Conservation (phyloP, 768 basidiomycete genomes). For the Chalciporus pseudorubinellus region DNA sequence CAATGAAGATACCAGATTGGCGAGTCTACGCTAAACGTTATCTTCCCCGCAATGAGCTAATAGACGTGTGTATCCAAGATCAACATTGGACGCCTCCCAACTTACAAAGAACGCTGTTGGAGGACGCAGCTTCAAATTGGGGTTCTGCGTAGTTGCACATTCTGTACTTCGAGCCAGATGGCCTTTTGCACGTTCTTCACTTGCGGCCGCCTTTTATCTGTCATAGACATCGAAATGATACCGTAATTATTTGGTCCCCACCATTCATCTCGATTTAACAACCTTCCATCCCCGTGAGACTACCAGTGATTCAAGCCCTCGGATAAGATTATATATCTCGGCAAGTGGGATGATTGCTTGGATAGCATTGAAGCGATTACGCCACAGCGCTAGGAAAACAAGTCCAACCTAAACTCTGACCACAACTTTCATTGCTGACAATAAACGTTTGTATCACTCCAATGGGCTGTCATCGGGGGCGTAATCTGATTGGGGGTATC, state of each 20-base stretch:
- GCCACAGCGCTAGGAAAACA: constrained; percentile 6
- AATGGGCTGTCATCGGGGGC: not conserved
- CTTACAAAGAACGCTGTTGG: not conserved
- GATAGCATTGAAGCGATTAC: constrained; percentile 1
- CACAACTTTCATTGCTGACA: not conserved
- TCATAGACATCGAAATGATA: constrained; percentile 10
- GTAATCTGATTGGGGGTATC: not conserved
- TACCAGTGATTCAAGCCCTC: not conserved
- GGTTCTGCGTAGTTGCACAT: not conserved
- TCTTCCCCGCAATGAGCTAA: constrained; percentile 26
- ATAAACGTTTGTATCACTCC: not conserved
- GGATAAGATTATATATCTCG: constrained; percentile 13
- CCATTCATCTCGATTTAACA: constrained; percentile 4
- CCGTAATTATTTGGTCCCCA: constrained; percentile 4
- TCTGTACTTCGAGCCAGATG: constrained; percentile 2
- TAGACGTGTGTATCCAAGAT: constrained; percentile 17
- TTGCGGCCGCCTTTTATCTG: constrained; percentile 9
- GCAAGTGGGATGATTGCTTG: not conserved
- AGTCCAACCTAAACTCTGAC: not conserved
- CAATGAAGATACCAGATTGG: constrained; percentile 19
- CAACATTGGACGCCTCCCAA: not conserved
- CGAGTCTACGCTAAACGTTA: constrained; percentile 15
- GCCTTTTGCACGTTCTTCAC: constrained; percentile 6
- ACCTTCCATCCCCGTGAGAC: constrained; percentile 12
- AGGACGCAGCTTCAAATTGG: too few species aligned